A percentile compares a stretch with the other conserved stretches of the same genome.
Conservation (phyloP, 2,329 filamentous ascomycete species). For the Podosphaera xanthii region DNA sequence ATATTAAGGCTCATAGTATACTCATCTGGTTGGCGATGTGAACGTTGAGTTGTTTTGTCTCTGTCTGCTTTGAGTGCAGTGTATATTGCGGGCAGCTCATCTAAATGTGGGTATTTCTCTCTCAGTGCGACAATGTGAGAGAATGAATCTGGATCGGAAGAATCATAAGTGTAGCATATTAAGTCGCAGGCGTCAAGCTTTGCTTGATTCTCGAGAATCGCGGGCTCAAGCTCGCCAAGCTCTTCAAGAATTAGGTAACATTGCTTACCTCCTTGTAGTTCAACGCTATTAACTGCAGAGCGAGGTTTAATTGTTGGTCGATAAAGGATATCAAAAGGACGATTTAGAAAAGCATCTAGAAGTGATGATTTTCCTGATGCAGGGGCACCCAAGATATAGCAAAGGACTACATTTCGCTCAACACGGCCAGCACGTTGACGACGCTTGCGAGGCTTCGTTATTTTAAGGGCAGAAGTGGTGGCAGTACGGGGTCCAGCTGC, state of each 20-base stretch:
- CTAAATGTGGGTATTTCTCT: conserved; percentile 56
- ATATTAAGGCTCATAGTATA: conserved; percentile 73
- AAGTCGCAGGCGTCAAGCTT: conserved; percentile 87
- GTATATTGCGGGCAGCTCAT: conserved; percentile 78
- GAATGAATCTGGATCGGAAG: conserved; percentile 88
- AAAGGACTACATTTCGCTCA: conserved; percentile 82
- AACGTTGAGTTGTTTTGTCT: conserved; percentile 90
- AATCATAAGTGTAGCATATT: conserved; percentile 90
- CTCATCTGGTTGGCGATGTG: conserved; percentile 74
- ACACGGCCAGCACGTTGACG: conserved; percentile 63
- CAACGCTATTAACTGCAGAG: conserved; percentile 85
- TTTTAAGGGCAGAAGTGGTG: conserved; percentile 66
- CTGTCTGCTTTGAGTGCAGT: conserved; percentile 85
- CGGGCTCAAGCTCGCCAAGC: conserved; percentile 82
- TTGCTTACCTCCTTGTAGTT: conserved; percentile 86
- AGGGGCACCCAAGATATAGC: conserved; percentile 71
- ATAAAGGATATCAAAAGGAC: conserved; percentile 65
- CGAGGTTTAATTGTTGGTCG: conserved; percentile 88
- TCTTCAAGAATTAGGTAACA: conserved; percentile 93
- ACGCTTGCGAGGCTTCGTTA: conserved; percentile 78
- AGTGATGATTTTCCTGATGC: conserved; percentile 80
- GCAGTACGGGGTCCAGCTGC: conserved; percentile 52
- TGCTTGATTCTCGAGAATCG: conserved; percentile 73
- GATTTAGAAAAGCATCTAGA: conserved; percentile 73
- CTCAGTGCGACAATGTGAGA: conserved; percentile 70